Conservation (phyloP, 371 early-diverging fungal genomes). For the Parasitella parasitica region DNA sequence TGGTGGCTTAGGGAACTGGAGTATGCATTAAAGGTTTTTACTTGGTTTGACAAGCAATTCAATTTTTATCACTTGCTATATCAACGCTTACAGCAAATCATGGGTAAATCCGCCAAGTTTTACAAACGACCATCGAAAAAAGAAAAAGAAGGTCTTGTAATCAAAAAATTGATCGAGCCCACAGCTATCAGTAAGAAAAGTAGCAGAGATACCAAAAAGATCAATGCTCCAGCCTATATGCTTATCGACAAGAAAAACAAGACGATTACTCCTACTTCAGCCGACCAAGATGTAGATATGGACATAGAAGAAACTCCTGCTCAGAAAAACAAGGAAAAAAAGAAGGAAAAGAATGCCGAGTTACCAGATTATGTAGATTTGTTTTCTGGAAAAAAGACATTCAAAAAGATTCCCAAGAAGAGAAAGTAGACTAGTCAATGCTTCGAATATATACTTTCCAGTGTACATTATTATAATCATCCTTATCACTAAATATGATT, state of each 20-base stretch:
- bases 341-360: constrained; percentile 18
- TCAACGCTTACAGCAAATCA: constrained; percentile 8
- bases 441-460: neutral
- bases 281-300: constrained; percentile 21
- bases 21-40: constrained; percentile 1
- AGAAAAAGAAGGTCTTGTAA: constrained; percentile 49
- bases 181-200: constrained; percentile 23
- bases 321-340: constrained; percentile 9
- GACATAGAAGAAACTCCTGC: neutral
- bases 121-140: constrained; percentile 61
- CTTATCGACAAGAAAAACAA: neutral
- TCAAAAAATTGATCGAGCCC: constrained; percentile 33
- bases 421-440: constrained; percentile 21
- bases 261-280: neutral
- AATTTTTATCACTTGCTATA: neutral
- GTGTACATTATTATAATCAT: neutral
- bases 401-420: constrained; percentile 36
- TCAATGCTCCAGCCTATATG: constrained; percentile 12
- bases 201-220: constrained; percentile 17
- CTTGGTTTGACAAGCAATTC: neutral
- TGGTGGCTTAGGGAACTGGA: neutral
- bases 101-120: constrained; percentile 66
- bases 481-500: too few relatives aligned
- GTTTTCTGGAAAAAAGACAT: constrained; percentile 48
- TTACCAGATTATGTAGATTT: constrained; percentile 50